Conservation (phyloP, 768 basidiomycete species). For the Podaxis sp. region DNA sequence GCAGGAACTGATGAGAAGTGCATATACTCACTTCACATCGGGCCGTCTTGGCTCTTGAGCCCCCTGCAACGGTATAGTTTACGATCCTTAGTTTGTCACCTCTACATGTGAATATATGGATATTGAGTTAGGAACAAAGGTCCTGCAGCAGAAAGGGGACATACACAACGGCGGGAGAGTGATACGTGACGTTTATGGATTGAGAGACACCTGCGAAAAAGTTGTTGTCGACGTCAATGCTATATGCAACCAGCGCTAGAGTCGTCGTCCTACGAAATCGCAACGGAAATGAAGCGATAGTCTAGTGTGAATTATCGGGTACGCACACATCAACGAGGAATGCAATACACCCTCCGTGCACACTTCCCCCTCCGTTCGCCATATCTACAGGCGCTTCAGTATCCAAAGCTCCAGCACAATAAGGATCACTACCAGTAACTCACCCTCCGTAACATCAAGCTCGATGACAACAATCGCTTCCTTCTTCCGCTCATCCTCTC, state of each 20-base stretch:
- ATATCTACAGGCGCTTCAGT: slow-evolving; percentile 38
- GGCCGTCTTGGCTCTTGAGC: slow-evolving; percentile 44
- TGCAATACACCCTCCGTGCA: slow-evolving; percentile 59
- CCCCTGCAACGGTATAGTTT: slow-evolving; percentile 49
- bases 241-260: slow-evolving; percentile 40
- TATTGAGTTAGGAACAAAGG: not conserved
- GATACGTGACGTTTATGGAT: slow-evolving; percentile 51
- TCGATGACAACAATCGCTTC: slow-evolving; percentile 45
- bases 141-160: slow-evolving; percentile 6
- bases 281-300: not conserved
- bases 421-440: not conserved
- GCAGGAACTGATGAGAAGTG: not conserved
- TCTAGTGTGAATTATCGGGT: not conserved
- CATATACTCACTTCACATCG: slow-evolving; percentile 43
- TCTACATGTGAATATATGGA: slow-evolving; percentile 24
- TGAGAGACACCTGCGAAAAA: slow-evolving; percentile 42
- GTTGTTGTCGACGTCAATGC: slow-evolving; percentile 24
- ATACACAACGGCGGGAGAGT: slow-evolving; percentile 51
- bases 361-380: slow-evolving; percentile 41
- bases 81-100: slow-evolving; percentile 51
- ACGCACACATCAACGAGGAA: slow-evolving; percentile 52
- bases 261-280: slow-evolving; percentile 42
- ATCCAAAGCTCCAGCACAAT: not conserved
- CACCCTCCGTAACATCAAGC: slow-evolving; percentile 40
- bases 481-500: slow-evolving; percentile 37